These are phyloP conservation scores for Dictyostelium brefeldianum DNA, from an alignment of 78 protist species.

Conservation along the genomic window DNA sequence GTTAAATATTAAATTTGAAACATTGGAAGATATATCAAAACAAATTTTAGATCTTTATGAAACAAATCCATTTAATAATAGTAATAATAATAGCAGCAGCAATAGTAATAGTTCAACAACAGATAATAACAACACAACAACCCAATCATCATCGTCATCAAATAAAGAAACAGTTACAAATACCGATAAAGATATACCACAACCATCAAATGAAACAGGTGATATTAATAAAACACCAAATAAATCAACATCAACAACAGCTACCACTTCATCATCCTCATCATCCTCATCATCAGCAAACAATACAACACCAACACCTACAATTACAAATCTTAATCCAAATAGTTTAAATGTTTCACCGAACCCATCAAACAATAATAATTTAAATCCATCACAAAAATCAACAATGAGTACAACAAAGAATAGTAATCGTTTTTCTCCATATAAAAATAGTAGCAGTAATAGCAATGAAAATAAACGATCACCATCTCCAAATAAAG, in stretches of 20 bases:
- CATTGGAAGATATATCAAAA: conserved; percentile 50
- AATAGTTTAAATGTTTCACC: background rate
- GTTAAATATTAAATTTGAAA: conserved; percentile 42
- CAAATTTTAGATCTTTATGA: conserved; percentile 76
- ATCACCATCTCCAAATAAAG: background rate
- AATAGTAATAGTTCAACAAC: background rate
- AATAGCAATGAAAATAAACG: background rate
- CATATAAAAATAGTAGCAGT: background rate
- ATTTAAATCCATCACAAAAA: background rate
- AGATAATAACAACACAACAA: background rate
- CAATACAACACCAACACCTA: background rate
- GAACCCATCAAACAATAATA: background rate
- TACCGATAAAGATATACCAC: background rate
- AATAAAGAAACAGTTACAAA: background rate
- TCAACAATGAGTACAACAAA: background rate
- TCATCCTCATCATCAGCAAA: background rate
- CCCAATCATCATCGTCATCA: background rate
- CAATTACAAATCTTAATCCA: background rate
- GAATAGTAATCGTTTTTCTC: conserved; percentile 23
- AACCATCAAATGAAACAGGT: conserved; percentile 1
- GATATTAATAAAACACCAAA: background rate
- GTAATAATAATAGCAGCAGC: background rate
- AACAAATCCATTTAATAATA: conserved; percentile 13
- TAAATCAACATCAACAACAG: background rate
- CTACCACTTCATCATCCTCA: conserved; percentile 1